phyloP scores from a whole-genome alignment of 257 asterid genomes.

The Capsicum baccatum region DNA sequence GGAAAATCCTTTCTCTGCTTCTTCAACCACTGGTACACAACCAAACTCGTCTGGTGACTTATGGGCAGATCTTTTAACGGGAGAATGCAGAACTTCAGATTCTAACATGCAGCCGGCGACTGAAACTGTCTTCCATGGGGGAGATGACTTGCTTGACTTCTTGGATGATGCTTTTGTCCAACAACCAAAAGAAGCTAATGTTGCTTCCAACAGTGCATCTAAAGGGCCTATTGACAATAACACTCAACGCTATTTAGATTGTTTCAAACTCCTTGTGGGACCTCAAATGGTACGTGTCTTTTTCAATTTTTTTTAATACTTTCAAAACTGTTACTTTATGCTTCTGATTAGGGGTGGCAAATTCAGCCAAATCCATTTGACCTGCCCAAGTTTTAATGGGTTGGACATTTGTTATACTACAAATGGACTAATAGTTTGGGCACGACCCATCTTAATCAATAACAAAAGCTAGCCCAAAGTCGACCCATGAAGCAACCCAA shows the following conservation, averaged over 20 bases:
- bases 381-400: neutral
- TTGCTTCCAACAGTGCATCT: conserved; percentile 47
- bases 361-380: neutral
- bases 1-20: conserved; percentile 50
- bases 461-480: conserved; percentile 2
- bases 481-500: neutral
- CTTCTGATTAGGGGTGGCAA: neutral
- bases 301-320: conserved; percentile 27
- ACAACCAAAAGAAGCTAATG: conserved; percentile 56
- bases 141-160: conserved; percentile 76
- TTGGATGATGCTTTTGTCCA: conserved; percentile 68
- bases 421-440: neutral
- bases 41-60: conserved; percentile 62
- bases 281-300: conserved; percentile 75
- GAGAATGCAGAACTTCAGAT: conserved; percentile 64
- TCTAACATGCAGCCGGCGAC: conserved; percentile 52
- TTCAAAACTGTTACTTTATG: neutral
- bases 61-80: conserved; percentile 86
- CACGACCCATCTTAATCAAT: neutral
- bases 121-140: conserved; percentile 50
- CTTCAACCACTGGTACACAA: conserved; percentile 45
- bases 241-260: conserved; percentile 61
- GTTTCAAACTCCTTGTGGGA: conserved; percentile 80
- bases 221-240: conserved; percentile 53
- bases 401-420: neutral